Base-by-base conservation (phyloP, 2,329 filamentous ascomycete genomes). In the Beauveria bassiana region DNA sequence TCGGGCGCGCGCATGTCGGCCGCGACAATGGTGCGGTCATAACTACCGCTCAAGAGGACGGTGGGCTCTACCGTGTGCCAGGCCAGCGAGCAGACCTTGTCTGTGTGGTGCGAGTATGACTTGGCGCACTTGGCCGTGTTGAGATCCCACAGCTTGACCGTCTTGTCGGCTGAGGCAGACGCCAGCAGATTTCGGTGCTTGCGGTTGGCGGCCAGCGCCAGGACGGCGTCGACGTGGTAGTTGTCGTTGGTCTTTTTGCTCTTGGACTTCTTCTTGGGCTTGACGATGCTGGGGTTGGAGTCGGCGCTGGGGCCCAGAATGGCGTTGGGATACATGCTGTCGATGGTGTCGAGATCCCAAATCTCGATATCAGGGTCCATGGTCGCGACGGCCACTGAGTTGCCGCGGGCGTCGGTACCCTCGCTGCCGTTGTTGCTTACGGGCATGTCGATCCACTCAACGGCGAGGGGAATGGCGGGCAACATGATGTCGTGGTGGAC, bases 401-500 rank as follows among this genome's bases (percentile, higher is more conserved):
- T 99, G 61, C 90, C 95, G 55, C 81, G 83, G 26, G 84, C 81
- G 65, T 89, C 85, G 64, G 84, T 84, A 47, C 84, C 83, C 5
- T 81, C 77, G 51, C 74, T 78, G 12, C 81, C 75, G 72, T 91
- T 91, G 66, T 89, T 88, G 34, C 49, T 59, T 42, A 96, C 91
- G n/a, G 91, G 88, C 61, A 96, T 82, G 72, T 97, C 91, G 50
- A 99, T 78, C 95, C 95, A 99, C 78, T 99, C 95, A 46, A 98
- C 84, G 70, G 91, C 95, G 7, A 99, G 85, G 12, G 95, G 95
- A 71, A 99, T 96, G 26, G 93, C 93, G 38, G 95, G 95, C 61
- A 99, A 84, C 93, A 99, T 98, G 69, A 99, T 96, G 75, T 99
- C 95, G 82, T 99, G 95, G 78, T 99, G 95, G 26, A 99, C 93